Evolutionary conservation across 2,329 filamentous ascomycete genomes (phyloP).

Genomic region (Cladosporium sp.): DNA sequence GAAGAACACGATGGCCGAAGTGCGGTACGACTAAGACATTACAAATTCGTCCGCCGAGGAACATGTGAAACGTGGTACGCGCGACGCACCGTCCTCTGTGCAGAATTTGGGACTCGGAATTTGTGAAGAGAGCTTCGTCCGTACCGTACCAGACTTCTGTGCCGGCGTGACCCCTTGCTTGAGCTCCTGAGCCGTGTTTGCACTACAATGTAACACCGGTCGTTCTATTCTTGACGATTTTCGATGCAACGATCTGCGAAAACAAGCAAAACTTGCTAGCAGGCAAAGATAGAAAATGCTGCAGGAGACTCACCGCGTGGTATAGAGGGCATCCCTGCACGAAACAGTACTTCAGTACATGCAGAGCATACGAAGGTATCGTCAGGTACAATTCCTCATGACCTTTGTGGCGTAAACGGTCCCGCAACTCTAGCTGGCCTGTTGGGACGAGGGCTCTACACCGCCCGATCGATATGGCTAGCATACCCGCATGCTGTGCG

Average conservation of each 20-base stretch:
- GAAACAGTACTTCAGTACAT: background rate
- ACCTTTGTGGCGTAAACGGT: conserved; percentile 3
- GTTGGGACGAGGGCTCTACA: background rate
- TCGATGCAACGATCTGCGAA: background rate
- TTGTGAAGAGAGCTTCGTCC: background rate
- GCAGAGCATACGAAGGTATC: conserved; percentile 2
- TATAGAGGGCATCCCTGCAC: background rate
- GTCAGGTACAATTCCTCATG: background rate
- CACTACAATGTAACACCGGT: background rate
- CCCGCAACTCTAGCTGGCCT: background rate
- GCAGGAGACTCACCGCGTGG: conserved; percentile 2
- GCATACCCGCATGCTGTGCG: background rate
- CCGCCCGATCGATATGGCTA: conserved; percentile 10
- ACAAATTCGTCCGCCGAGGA: background rate
- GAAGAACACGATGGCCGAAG: background rate
- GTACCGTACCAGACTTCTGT: conserved; percentile 8
- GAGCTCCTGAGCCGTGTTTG: background rate
- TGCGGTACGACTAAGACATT: background rate
- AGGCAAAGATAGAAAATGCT: conserved; percentile 1
- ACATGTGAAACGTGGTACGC: background rate
- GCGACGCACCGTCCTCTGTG: background rate
- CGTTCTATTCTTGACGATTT: background rate
- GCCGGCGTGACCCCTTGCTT: conserved; percentile 5
- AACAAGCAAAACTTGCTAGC: background rate
- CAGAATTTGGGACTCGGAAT: background rate